Percentiles rank a stretch among this genome's conserved stretches.
Evolutionary conservation across 257 asterid species (phyloP).

Genomic region (Verbascum thapsus): DNA sequence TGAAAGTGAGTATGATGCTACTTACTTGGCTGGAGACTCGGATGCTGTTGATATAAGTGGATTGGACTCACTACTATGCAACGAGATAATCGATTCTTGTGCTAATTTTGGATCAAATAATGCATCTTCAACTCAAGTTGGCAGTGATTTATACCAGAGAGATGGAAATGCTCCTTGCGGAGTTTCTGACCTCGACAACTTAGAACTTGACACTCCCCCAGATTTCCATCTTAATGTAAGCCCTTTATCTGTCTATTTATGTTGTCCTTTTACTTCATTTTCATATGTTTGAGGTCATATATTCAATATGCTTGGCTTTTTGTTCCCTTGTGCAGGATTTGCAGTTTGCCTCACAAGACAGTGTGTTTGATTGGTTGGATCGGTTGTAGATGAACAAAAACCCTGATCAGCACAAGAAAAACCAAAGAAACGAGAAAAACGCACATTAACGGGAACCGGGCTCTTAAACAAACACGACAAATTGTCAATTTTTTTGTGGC

Average conservation of each 20-base stretch:
- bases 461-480: no score
- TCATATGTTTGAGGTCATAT: slow-evolving; percentile 1
- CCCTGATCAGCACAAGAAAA: no score
- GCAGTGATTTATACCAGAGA: slow-evolving; percentile 31
- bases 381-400: slow-evolving; percentile 31
- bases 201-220: slow-evolving; percentile 68
- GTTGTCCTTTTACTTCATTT: no score
- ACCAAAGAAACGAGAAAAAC: no score
- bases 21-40: slow-evolving; percentile 46
- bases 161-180: slow-evolving; percentile 36
- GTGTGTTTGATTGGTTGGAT: slow-evolving; percentile 55
- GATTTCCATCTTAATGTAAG: slow-evolving; percentile 59
- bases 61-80: slow-evolving; percentile 42
- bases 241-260: not conserved
- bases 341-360: slow-evolving; percentile 60
- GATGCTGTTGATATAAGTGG: slow-evolving; percentile 35
- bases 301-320: not conserved
- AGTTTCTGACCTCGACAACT: slow-evolving; percentile 57
- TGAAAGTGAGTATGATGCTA: slow-evolving; percentile 33
- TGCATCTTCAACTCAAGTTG: slow-evolving; percentile 36
- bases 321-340: slow-evolving; percentile 50
- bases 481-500: no score
- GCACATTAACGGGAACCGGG: no score
- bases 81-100: slow-evolving; percentile 41
- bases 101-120: slow-evolving; percentile 23